Base-by-base conservation (phyloP, 805 yeast species). In the Lipomyces sp. region DNA sequence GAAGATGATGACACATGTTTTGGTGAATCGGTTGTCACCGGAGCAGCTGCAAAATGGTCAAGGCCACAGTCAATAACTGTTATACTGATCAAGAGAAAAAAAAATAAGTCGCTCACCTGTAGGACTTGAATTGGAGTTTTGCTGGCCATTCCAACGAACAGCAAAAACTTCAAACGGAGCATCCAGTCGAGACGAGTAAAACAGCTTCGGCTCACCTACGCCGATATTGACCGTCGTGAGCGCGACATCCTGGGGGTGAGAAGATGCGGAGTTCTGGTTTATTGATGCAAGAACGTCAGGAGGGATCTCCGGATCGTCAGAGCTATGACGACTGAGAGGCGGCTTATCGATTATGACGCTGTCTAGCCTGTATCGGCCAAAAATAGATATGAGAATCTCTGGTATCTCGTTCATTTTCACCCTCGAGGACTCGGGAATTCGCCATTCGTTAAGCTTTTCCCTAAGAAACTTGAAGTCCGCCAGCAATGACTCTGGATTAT, bases 111-210 rank as follows among this genome's bases (percentile, higher is more conserved):
- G n/a, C n/a, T n/a, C n/a, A n/a, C n/a, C n/a, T n/a, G n/a, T n/a
- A n/a, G n/a, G n/a, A n/a, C n/a, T n/a, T n/a, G n/a, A n/a, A n/a
- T n/a, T n/a, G n/a, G n/a, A n/a, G n/a, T n/a, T n/a, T n/a, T n/a
- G n/a, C n/a, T 23, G 32, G 4, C 54, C 50, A 23, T 41, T 42
- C 54, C 54, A 48, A 16, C 33, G 26, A 10, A 48, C 47, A 13
- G 47, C 57, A 39, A 52, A 52, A 7, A 52, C 28, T 35, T 52
- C 57, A 31, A 52, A 52, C 38, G 57, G 57, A 33, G 57, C 57
- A 18, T 52, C 47, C 0, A 44, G 45, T 18, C 19, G 16, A 18
- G 57, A 52, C 11, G 51, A 38, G 33, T 23, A 52, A 22, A 44
- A 44, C 47, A 43, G 38, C 39, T 19, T 35, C n/a, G 57, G 53